Base-by-base conservation (phyloP, 1,139 yeast species). In the Kodamaea plutei region DNA sequence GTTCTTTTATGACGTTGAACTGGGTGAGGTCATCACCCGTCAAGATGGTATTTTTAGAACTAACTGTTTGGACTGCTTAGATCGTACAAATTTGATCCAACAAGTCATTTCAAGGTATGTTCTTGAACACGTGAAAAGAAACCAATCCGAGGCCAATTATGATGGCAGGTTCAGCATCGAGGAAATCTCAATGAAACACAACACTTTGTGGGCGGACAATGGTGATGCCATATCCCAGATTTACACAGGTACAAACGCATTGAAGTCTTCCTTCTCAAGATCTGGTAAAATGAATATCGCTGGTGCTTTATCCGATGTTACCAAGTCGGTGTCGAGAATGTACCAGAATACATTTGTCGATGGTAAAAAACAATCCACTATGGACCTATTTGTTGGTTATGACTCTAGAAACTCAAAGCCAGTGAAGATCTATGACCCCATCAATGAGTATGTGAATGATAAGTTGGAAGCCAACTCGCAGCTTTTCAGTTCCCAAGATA, bases 181-280 rank as follows among this genome's bases (percentile, higher is more conserved):
- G 7, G 91, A 79, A 13, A 58, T 84, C 26, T 69, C 79, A 52
- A 53, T 59, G 23, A 78, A 73, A 38, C 96, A 89, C 50, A 84
- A 88, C 46, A 67, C 81, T 4, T 60, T 91, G 14, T 93, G 98
- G 98, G 99, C 98, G 0, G 96, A 93, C 56, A 89, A 91, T 54
- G 99, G 98, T 28, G 98, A 93, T 57, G 96, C 93, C 38, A 76
- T 93, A 7, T 88, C 97, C 1, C 96, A 88, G 54, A 91, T 91
- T 17, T 93, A 93, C 53, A 91, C 98, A 1, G 98, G 98, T 5
- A 93, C 98, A 1, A 89, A 91, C 52, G 98, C 98, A 0, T 65
- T 93, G 30, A 93, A 93, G 54, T 85, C 96, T 0, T 85, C 96
- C 4, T 91, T 83, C 52, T 84, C 97, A 2, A 72, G 98, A 50